Conservation (phyloP, 768 basidiomycete genomes). For the Boletellus ananiceps region DNA sequence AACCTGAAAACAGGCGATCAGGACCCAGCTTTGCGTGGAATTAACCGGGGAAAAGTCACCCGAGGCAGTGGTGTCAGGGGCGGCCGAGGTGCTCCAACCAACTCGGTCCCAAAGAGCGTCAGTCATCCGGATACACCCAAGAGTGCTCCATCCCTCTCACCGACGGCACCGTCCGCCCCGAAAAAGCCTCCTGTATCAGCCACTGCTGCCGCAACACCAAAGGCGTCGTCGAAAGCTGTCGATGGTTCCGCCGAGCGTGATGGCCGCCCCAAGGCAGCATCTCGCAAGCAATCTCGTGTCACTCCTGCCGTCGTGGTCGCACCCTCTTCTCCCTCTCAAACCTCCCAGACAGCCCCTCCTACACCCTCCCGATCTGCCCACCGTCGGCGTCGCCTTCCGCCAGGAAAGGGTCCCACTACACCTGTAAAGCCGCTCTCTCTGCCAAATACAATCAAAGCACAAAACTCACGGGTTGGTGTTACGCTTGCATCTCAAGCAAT, state of each 20-base stretch:
- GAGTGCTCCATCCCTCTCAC: constrained; percentile 17
- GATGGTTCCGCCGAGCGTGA: constrained; percentile 19
- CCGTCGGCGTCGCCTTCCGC: constrained; percentile 48
- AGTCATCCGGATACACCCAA: constrained; percentile 19
- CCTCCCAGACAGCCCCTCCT: constrained; percentile 22
- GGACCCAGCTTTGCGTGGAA: constrained; percentile 45
- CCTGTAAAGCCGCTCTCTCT: constrained; percentile 14
- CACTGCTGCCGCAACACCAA: constrained; percentile 16
- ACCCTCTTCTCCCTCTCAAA: constrained; percentile 20
- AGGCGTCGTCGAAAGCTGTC: constrained; percentile 20
- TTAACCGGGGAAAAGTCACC: constrained; percentile 35
- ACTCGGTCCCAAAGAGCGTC: constrained; percentile 19
- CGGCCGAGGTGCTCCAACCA: constrained; percentile 23
- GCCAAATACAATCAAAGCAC: constrained; percentile 28
- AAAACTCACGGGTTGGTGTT: constrained; percentile 29
- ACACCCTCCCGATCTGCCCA: constrained; percentile 40
- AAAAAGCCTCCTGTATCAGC: constrained; percentile 15
- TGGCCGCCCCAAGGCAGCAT: constrained; percentile 18
- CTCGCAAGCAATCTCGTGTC: constrained; percentile 20
- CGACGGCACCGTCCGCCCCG: constrained; percentile 8
- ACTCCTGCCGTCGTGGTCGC: constrained; percentile 20
- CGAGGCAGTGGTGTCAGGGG: constrained; percentile 28
- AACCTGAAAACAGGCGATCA: constrained; percentile 38
- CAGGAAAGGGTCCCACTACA: constrained; percentile 26
- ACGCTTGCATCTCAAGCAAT: constrained; percentile 26